Evolutionary conservation across 345 rosid species (phyloP), one percentile per base, ranked within the genome.

Genomic region (Anacardium occidentale): DNA sequence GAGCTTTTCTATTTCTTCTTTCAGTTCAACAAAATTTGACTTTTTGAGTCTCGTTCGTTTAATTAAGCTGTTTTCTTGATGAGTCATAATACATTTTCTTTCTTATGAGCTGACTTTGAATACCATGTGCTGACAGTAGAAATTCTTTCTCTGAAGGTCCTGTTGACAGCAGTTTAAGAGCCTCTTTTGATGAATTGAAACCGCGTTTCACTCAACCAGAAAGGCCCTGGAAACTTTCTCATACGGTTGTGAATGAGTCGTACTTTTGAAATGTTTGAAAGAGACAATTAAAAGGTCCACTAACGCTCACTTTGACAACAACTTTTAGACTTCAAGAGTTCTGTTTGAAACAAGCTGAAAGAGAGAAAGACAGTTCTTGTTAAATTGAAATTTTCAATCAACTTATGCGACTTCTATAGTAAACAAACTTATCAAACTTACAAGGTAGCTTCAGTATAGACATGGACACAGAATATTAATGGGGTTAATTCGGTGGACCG

Each of bases 81-180:
- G 21, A 14, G 3, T 25, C 14, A 59, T 45, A 45, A n/a, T 13
- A n/a, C 21, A 34, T 40, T 15, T 2, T 50, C 37, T 26, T 57
- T 75, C 42, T 64, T 10, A 8, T 4, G 8, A 14, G 3, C 68
- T 71, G 77, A 72, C 82, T 81, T 78, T 69, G 80, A 81, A 72
- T 64, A 22, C 44, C 42, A 37, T 59, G 26, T 5, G 21, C 6
- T 24, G n/a, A 34, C 1, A 18, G 2, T 12, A 15, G 32, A 18
- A 50, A 50, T 11, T 7, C 0, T 12, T 8, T 26, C 9, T n/a
- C 13, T 64, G 68, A 26, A 48, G 48, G 2, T 15, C 32, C 50
- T 20, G 4, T 48, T 55, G 45, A 47, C 37, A 17, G 2, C 22
- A 12, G 53, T 4, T 20, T 3, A 9, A 21, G 2, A 48, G 9